Percentiles rank a stretch among this genome's conserved stretches.
Evolutionary conservation across 1,139 yeast genomes (phyloP).

Genomic region (Yamadazyma dendronema): DNA sequence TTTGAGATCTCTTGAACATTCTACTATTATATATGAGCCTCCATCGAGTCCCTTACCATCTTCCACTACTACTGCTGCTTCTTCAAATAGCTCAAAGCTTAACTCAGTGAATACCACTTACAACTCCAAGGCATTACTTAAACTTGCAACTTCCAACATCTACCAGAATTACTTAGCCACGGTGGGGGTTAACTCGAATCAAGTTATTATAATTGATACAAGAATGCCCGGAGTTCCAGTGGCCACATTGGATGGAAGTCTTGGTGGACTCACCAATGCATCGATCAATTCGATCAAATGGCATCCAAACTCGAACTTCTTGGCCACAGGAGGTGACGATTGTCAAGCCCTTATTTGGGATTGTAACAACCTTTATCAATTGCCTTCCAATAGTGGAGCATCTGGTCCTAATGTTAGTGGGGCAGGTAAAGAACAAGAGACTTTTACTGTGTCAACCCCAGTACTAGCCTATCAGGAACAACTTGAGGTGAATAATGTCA

Average conservation of each 20-base stretch:
- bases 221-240: conserved; percentile 87
- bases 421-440: conserved; percentile 6
- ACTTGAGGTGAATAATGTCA: conserved; percentile 69
- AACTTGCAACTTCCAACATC: conserved; percentile 73
- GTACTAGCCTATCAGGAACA: conserved; percentile 57
- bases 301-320: conserved; percentile 73
- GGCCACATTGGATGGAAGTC: conserved; percentile 65
- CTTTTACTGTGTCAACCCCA: conserved; percentile 32
- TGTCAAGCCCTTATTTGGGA: conserved; percentile 91
- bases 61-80: conserved; percentile 3
- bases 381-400: not conserved
- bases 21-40: conserved; percentile 87
- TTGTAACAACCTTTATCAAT: conserved; percentile 34
- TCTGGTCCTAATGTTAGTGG: not conserved
- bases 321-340: conserved; percentile 85
- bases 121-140: conserved; percentile 61
- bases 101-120: conserved; percentile 11
- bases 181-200: conserved; percentile 67
- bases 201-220: conserved; percentile 73
- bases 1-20: conserved; percentile 83
- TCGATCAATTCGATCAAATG: conserved; percentile 72
- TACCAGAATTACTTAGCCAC: conserved; percentile 83
- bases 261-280: conserved; percentile 45
- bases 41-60: conserved; percentile 25
- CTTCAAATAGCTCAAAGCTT: conserved; percentile 6